Evolutionary conservation across 768 basidiomycete species (phyloP).

Genomic region (Boletus bicolor): DNA sequence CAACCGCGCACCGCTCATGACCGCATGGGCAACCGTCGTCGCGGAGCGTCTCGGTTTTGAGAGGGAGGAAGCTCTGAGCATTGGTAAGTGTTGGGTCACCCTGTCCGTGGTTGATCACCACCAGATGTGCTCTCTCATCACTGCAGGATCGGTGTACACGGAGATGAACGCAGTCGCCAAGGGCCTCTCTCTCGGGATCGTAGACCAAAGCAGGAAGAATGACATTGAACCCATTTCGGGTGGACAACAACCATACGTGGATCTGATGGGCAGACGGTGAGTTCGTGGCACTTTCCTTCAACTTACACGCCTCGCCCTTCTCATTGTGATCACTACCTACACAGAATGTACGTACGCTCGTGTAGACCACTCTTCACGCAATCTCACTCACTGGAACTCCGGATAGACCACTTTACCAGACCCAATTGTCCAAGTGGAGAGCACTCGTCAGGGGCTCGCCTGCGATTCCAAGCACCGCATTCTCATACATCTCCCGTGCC

Average conservation of each 20-base stretch:
- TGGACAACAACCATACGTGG: constrained; percentile 78
- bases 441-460: constrained; percentile 73
- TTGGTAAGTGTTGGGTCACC: constrained; percentile 52
- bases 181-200: constrained; percentile 80
- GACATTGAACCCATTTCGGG: constrained; percentile 51
- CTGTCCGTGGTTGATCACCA: neutral
- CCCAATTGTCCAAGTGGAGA: constrained; percentile 70
- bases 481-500: constrained; percentile 76
- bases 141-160: constrained; percentile 83
- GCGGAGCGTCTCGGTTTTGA: constrained; percentile 85
- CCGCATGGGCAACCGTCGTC: constrained; percentile 86
- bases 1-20: constrained; percentile 94
- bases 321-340: neutral
- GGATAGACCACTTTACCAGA: constrained; percentile 74
- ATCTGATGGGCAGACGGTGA: constrained; percentile 77
- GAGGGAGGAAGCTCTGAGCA: constrained; percentile 85
- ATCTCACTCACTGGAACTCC: constrained; percentile 5
- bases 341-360: constrained; percentile 39
- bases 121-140: neutral
- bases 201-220: constrained; percentile 51
- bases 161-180: constrained; percentile 89
- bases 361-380: neutral
- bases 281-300: constrained; percentile 6
- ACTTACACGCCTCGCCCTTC: neutral
- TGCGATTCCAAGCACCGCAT: constrained; percentile 69